Evolutionary conservation across 495 filamentous ascomycete species (phyloP), one percentile per base, ranked within the genome.

Genomic region (Hypoxylon subgilvum): DNA sequence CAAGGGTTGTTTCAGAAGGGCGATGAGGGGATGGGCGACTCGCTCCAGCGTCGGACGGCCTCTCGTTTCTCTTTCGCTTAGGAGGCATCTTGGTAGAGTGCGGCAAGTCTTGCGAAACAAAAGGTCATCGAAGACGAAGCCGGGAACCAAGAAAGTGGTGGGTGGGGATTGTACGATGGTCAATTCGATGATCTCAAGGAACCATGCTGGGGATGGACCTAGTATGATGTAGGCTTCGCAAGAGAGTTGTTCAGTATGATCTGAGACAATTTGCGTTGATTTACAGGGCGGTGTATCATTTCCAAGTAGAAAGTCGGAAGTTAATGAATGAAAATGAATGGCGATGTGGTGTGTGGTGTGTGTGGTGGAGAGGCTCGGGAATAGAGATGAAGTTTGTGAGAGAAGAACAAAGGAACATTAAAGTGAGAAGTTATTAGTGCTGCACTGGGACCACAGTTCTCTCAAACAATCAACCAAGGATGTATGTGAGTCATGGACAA

Each of bases 31-130:
- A 72, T 8, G 80, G 78, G 47, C 81, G 72, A 36, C 69, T 73
- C 21, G 70, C 61, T 40, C 72, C 75, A 50, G 57, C 57, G 30
- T 84, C 81, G 41, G 67, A 68, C 21, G 70, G 69, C 50, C 67
- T 63, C 14, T 82, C 80, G 58, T 71, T 72, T 70, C 80, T 76
- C 74, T 82, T 84, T 56, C 81, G 72, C 73, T 83, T 82, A 36
- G 71, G 74, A 69, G 74, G 72, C 78, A 81, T 81, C 53, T 50
- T 77, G 66, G 10, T 45, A 44, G 17, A 10, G 36, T 42, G 47
- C 53, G 32, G 63, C 49, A 39, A 27, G 39, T 51, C 58, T 46
- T 45, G 51, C 17, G 54, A 36, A 36, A 55, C 13, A 30, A 50
- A 54, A 58, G 38, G 43, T 58, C 67, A 61, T 65, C 43, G 61